A percentile compares a stretch with the other conserved stretches of the same genome.
Conservation (phyloP, 129 eudicot genomes). For the Centrapalus pauciflorus region DNA sequence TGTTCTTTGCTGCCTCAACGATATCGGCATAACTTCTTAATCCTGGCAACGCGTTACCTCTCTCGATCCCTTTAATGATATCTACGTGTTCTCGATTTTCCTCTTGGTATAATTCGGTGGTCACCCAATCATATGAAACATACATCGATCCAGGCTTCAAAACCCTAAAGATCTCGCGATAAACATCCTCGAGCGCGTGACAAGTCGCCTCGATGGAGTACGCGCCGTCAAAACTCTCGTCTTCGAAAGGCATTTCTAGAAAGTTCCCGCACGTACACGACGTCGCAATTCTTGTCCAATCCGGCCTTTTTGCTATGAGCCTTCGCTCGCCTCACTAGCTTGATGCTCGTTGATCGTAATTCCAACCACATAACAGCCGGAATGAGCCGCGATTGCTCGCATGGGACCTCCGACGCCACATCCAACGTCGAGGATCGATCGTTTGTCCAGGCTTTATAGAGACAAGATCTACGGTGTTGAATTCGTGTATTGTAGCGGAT, state of each 20-base stretch:
- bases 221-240: conserved; percentile 68
- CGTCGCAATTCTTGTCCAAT: conserved; percentile 59
- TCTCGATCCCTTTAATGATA: conserved; percentile 81
- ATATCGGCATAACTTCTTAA: conserved; percentile 61
- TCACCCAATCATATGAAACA: conserved; percentile 85
- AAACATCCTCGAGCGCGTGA: conserved; percentile 85
- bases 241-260: conserved; percentile 78
- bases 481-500: conserved; percentile 62
- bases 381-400: conserved; percentile 93
- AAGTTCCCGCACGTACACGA: conserved; percentile 91
- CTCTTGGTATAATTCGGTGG: conserved; percentile 51
- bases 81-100: conserved; percentile 72
- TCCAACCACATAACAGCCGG: conserved; percentile 69
- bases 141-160: conserved; percentile 75
- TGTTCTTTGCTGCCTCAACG: too few species aligned
- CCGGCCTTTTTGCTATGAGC: conserved; percentile 85
- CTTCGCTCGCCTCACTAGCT: conserved; percentile 64
- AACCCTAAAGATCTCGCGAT: conserved; percentile 77
- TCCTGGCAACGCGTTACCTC: conserved; percentile 90
- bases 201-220: conserved; percentile 95
- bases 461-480: conserved; percentile 85
- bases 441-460: conserved; percentile 49
- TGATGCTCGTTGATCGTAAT: conserved; percentile 94
- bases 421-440: conserved; percentile 81
- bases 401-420: conserved; percentile 98